Conservation (phyloP, 495 filamentous ascomycete genomes). For the Aspergillus diversus region DNA sequence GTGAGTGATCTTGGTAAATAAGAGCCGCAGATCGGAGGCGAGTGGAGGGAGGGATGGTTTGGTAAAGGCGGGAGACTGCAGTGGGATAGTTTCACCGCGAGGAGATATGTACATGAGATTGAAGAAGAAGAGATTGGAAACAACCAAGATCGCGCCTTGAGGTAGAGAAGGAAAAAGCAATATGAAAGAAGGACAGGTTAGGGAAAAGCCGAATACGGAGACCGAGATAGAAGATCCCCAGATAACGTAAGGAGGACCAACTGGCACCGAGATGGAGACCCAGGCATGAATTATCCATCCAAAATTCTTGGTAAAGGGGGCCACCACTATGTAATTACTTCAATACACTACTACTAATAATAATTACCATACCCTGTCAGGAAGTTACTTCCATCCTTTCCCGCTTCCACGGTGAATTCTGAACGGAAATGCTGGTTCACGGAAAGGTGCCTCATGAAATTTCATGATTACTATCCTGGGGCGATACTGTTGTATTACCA, state of each 20-base stretch:
- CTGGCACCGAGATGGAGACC: neutral
- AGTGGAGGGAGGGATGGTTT: constrained; percentile 6
- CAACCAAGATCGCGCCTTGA: constrained; percentile 11
- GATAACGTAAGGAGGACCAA: constrained; percentile 30
- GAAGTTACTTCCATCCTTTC: neutral
- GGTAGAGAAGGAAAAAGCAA: constrained; percentile 1
- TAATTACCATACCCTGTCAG: too few relatives aligned
- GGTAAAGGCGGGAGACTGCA: constrained; percentile 18
- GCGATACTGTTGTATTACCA: constrained; percentile 10
- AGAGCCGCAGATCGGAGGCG: constrained; percentile 16
- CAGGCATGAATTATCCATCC: too few relatives aligned
- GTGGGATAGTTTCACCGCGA: constrained; percentile 15
- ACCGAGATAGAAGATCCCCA: constrained; percentile 24
- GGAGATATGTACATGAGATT: constrained; percentile 5
- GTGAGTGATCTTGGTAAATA: constrained; percentile 12
- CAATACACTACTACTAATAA: too few relatives aligned
- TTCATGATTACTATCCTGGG: neutral
- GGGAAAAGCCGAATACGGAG: constrained; percentile 27
- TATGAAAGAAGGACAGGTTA: constrained; percentile 13
- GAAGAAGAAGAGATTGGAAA: constrained; percentile 5
- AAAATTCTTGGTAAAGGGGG: neutral
- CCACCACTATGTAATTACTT: constrained; percentile 1
- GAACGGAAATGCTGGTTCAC: neutral
- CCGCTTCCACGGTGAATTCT: constrained; percentile 11
- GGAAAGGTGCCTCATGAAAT: too few relatives aligned